Evolutionary conservation across 169 alveolate species (phyloP), one percentile per base, ranked within the genome.

Genomic region (Plasmodium fragile): DNA sequence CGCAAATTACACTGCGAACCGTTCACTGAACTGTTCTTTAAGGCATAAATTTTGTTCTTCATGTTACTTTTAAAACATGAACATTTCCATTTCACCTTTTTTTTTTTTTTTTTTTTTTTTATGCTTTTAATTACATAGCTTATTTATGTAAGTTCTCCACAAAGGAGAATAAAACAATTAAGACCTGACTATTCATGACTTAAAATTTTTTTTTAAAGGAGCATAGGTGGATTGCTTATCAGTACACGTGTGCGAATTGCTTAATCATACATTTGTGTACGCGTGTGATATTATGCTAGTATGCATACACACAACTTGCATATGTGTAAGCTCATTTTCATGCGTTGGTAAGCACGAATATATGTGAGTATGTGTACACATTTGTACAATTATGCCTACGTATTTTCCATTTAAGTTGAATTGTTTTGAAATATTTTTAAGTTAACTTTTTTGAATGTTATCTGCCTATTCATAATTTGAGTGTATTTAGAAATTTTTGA

Each of bases 21-120:
- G 55, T 22, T 32, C 32, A 52, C 89, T 81, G 89, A 81, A 81
- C 41, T 55, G 78, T 81, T 30, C 79, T 52, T 45, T 34, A 52
- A 32, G 70, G 65, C 36, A 81, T 18, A 53, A 81, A 81, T 81
- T 81, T 81, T 81, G 89, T 41, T 81, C 28, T 81, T 55, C 78
- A 28, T 52, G 53, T 18, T 53, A 81, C 59, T 81, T 81, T 52
- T 65, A n/a, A 22, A 52, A 81, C 73, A 13, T 43, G 25, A 49
- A 4, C 36, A 22, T 10, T 65, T 65, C 30, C 41, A 65, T 65
- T 22, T 65, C 73, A 59, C 18, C 6, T 25, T 39, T 13, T 39
- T 1, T 18, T 55, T 25, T 18, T 80, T 80, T 36, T 32, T 39
- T 39, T 32, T 78, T 49, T 80, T 79, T 41, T 22, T 22, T 4